phyloP scores from a whole-genome alignment of 2,329 filamentous ascomycete species.

The Fusarium sp. region DNA sequence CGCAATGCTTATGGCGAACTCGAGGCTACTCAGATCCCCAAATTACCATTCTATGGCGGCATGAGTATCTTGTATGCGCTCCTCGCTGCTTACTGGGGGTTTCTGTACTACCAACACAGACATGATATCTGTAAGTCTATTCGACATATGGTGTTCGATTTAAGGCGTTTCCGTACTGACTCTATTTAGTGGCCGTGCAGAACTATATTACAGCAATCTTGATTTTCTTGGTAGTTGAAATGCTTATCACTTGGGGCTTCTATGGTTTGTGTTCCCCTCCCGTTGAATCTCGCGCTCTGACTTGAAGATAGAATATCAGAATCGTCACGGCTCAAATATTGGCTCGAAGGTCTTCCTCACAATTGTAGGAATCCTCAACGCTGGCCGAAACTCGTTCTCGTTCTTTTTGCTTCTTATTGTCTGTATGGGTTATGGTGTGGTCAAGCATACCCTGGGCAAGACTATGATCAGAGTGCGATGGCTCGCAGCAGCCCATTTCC shows the following conservation, averaged over 20 bases:
- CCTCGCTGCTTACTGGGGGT: slow-evolving; percentile 86
- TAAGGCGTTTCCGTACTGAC: slow-evolving; percentile 16
- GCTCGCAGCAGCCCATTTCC: slow-evolving; percentile 91
- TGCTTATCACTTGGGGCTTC: slow-evolving; percentile 99
- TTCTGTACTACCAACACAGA: slow-evolving; percentile 94
- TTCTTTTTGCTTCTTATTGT: slow-evolving; percentile 98
- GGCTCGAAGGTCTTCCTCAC: slow-evolving; percentile 89
- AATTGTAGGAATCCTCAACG: slow-evolving; percentile 91
- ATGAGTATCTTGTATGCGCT: slow-evolving; percentile 94
- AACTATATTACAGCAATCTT: slow-evolving; percentile 99
- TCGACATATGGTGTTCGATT: not conserved
- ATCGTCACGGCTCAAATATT: slow-evolving; percentile 85
- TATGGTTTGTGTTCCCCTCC: slow-evolving; percentile 71
- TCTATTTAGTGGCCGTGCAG: slow-evolving; percentile 81
- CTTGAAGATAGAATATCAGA: slow-evolving; percentile 80
- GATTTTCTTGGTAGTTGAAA: slow-evolving; percentile 92
- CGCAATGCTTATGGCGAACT: slow-evolving; percentile 97
- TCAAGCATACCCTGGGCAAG: slow-evolving; percentile 90
- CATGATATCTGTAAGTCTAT: slow-evolving; percentile 80
- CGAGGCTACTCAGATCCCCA: slow-evolving; percentile 93
- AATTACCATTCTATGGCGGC: slow-evolving; percentile 95
- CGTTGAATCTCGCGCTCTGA: slow-evolving; percentile 42
- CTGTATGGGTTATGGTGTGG: slow-evolving; percentile 99
- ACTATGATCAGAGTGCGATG: slow-evolving; percentile 95
- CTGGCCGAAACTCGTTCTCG: slow-evolving; percentile 94